Evolutionary conservation across 768 basidiomycete genomes (phyloP).

Genomic region (Artomyces pyxidatus): DNA sequence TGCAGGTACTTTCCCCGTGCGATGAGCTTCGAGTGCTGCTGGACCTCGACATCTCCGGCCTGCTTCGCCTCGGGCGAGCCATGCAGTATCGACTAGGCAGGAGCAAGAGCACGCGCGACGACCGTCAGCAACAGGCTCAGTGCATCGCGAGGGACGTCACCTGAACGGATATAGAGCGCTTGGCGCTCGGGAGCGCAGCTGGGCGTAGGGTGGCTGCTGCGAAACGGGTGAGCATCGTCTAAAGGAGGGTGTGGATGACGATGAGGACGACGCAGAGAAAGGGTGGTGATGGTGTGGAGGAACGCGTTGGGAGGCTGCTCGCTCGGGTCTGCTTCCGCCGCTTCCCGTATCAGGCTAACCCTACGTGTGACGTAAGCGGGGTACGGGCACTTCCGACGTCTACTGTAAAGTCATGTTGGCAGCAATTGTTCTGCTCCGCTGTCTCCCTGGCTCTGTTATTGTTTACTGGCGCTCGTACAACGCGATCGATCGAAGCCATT

Average conservation of each 20-base stretch:
- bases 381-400: neutral
- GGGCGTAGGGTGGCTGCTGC: slow-evolving; percentile 15
- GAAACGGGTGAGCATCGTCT: slow-evolving; percentile 19
- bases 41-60: slow-evolving; percentile 66
- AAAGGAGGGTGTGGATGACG: neutral
- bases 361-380: slow-evolving; percentile 1
- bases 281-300: neutral
- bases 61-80: slow-evolving; percentile 88
- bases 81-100: slow-evolving; percentile 70
- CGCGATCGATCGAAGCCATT: no score
- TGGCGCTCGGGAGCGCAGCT: slow-evolving; percentile 8
- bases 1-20: slow-evolving; percentile 94
- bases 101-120: slow-evolving; percentile 13
- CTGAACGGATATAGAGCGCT: slow-evolving; percentile 25
- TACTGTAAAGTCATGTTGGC: no score
- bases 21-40: slow-evolving; percentile 82
- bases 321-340: neutral
- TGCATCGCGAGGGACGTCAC: slow-evolving; percentile 17
- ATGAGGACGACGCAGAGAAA: neutral
- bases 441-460: no score
- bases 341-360: neutral
- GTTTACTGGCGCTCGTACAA: no score
- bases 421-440: no score
- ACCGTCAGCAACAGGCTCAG: slow-evolving; percentile 17
- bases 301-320: neutral